Base-by-base conservation (phyloP, 2,329 filamentous ascomycete genomes). In the Chaetomiaceae sp. region DNA sequence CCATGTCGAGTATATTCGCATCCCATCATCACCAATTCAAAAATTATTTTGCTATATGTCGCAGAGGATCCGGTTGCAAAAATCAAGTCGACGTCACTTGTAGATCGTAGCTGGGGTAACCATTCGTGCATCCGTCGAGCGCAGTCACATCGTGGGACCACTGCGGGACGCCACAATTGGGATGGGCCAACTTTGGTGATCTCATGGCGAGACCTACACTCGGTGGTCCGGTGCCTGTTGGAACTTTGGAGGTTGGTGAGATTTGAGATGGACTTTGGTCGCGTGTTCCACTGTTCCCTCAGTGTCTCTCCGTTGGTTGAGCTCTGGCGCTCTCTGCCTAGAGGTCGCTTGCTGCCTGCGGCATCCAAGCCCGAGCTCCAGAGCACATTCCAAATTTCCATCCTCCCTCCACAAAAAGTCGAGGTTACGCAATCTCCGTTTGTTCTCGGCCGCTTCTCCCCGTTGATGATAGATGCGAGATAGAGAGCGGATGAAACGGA, bases 391-490 rank as follows among this genome's bases (percentile, higher is more conserved):
- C 21, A n/a, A 13, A 5, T n/a, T 30, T 32, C 42, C 20, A n/a
- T n/a, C 29, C 20, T 36, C 23, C 48, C 25, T 11, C 13, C 32
- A 30, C 23, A 38, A 37, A 42, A 52, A n/a, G 29, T 13, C 11
- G 11, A 14, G 13, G 13, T 6, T 30, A 30, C 38, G 43, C 32
- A 46, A 53, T 48, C 48, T 50, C 57, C 32, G 34, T 46, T 27
- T 25, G 27, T 36, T 51, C 45, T 59, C 55, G 51, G 48, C 42
- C 54, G 27, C 45, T 53, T 9, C 27, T 32, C 37, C 43, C 48
- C 36, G 43, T 33, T 36, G 36, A 54, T 42, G 41, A 20, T 30
- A 32, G 36, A 51, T 48, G 47, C 25, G 30, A 43, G n/a, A 30
- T 8, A n/a, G 21, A 9, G 21, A 20, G 21, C 38, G 5, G 43